phyloP scores from a whole-genome alignment of 2,329 filamentous ascomycete genomes.

The Anisogramma anomala region DNA sequence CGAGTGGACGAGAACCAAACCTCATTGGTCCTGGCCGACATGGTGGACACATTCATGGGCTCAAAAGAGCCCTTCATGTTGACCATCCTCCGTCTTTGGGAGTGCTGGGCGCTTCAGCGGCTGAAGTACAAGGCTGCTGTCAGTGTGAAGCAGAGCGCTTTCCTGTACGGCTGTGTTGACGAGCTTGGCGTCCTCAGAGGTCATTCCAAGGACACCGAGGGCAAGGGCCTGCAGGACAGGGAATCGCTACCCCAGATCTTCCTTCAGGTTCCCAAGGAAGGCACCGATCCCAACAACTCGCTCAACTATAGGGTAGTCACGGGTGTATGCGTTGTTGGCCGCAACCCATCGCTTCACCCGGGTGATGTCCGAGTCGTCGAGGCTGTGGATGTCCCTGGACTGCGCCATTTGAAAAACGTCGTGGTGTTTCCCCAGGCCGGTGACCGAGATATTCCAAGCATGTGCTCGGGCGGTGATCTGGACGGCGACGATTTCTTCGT shows the following conservation, averaged over 20 bases:
- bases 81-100: conserved; percentile 73
- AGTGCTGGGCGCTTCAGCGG: conserved; percentile 76
- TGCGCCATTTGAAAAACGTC: conserved; percentile 71
- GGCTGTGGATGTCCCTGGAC: conserved; percentile 62
- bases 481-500: conserved; percentile 95
- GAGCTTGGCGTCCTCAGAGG: conserved; percentile 69
- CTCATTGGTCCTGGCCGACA: conserved; percentile 60
- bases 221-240: conserved; percentile 28
- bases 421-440: conserved; percentile 79
- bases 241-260: conserved; percentile 69
- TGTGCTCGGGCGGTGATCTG: conserved; percentile 92
- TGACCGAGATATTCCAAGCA: conserved; percentile 74
- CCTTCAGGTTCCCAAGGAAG: conserved; percentile 53
- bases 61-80: conserved; percentile 67
- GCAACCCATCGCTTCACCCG: conserved; percentile 88
- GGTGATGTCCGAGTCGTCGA: conserved; percentile 83
- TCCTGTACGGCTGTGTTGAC: conserved; percentile 79
- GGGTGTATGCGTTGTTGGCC: conserved; percentile 71
- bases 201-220: conserved; percentile 39
- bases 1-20: conserved; percentile 79
- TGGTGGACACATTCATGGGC: conserved; percentile 69
- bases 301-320: conserved; percentile 52
- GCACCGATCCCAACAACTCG: conserved; percentile 35
- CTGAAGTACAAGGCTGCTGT: conserved; percentile 91
- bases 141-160: conserved; percentile 68